Percentiles rank a stretch among this genome's conserved stretches.
These are phyloP conservation scores for Rhypophila decipiens DNA, from an alignment of 495 filamentous ascomycete species.

Conservation along the genomic window DNA sequence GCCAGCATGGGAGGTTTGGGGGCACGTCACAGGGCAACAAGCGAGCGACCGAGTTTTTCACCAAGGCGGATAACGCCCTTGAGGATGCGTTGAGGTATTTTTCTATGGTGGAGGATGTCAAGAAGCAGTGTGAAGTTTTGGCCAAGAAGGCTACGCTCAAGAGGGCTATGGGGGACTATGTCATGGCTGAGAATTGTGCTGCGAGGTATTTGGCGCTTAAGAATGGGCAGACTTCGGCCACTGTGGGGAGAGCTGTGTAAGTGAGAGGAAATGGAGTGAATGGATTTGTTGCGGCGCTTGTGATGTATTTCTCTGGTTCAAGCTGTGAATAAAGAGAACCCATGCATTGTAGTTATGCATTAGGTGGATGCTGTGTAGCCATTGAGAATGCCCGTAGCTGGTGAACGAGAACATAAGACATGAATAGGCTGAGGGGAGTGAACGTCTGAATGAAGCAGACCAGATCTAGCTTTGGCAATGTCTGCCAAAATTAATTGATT, in stretches of 20 bases:
- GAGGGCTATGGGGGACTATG: conserved; percentile 64
- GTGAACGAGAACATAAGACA: too few species aligned
- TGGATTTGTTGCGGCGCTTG: too few species aligned
- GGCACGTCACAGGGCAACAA: conserved; percentile 1
- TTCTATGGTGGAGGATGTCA: conserved; percentile 65
- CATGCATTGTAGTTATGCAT: too few species aligned
- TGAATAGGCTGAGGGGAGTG: too few species aligned
- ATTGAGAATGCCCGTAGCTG: too few species aligned
- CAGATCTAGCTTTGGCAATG: too few species aligned
- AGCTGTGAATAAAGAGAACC: too few species aligned
- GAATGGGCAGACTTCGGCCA: conserved; percentile 21
- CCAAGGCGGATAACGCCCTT: conserved; percentile 58
- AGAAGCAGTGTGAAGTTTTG: conserved; percentile 74
- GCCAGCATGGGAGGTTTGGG: background rate
- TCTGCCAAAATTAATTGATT: too few species aligned
- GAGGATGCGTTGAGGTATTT: conserved; percentile 60
- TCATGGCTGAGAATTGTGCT: conserved; percentile 68
- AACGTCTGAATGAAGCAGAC: too few species aligned
- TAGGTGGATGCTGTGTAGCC: too few species aligned
- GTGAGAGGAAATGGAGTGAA: too few species aligned
- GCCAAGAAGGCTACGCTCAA: conserved; percentile 80
- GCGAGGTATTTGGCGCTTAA: conserved; percentile 60
- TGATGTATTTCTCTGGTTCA: too few species aligned
- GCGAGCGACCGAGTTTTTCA: conserved; percentile 53
- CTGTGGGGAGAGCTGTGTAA: conserved; percentile 13